Evolutionary conservation across 2,329 filamentous ascomycete genomes (phyloP).

Genomic region (Aquanectria penicillioides): DNA sequence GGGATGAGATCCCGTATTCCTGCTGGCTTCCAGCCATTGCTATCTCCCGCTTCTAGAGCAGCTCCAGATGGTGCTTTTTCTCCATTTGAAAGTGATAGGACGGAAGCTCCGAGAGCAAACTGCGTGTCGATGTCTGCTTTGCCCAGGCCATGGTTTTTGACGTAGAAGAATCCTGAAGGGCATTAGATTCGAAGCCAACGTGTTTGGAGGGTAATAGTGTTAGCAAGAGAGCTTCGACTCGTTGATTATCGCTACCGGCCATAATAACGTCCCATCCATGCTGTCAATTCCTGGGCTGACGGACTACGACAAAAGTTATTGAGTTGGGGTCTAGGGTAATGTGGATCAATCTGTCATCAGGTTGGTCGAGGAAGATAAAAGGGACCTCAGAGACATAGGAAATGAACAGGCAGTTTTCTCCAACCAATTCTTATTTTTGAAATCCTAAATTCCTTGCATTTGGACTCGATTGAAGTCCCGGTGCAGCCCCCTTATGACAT

Average conservation of each 20-base stretch:
- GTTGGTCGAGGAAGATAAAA: too few relatives aligned
- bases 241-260: neutral
- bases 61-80: slow-evolving; percentile 62
- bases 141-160: slow-evolving; percentile 67
- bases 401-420: too few relatives aligned
- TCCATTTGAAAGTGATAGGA: slow-evolving; percentile 60
- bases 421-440: too few relatives aligned
- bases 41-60: slow-evolving; percentile 58
- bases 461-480: too few relatives aligned
- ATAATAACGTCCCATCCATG: neutral
- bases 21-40: slow-evolving; percentile 64
- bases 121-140: slow-evolving; percentile 67
- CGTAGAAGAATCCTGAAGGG: slow-evolving; percentile 62
- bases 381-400: too few relatives aligned
- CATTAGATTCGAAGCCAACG: neutral
- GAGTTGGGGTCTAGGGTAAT: too few relatives aligned
- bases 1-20: slow-evolving; percentile 46
- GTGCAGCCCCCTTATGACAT: too few relatives aligned
- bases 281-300: neutral
- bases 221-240: slow-evolving; percentile 5
- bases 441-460: too few relatives aligned
- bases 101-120: slow-evolving; percentile 66
- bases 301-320: neutral
- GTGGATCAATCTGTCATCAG: too few relatives aligned
- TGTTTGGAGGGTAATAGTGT: neutral